Evolutionary conservation across 1,284 basidiomycete genomes (phyloP), one percentile per base, ranked within the genome.

Genomic region (Coniferiporia sulphurascens): DNA sequence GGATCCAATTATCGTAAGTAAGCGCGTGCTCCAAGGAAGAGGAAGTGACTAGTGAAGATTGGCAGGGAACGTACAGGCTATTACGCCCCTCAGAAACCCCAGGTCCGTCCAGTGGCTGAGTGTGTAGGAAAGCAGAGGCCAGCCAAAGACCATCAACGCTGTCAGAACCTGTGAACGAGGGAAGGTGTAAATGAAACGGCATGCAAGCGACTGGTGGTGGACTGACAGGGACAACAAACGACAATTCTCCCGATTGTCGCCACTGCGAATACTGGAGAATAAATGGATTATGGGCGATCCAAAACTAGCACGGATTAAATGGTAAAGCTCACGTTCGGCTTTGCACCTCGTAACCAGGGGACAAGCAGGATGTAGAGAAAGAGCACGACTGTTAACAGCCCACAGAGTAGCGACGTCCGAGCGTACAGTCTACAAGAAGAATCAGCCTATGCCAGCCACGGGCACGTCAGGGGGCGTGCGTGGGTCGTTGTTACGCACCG

Each of bases 331-430:
- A 91, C 89, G 65, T 91, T 79, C 48, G 86, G 84, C 61, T 84
- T 79, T 54, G 81, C 76, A 8, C 86, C 87, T 60, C 79, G 78
- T 22, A 86, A 73, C 74, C 83, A 78, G 34, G 85, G 87, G 32
- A 85, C 73, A 48, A 85, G 68, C 10, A 91, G 70, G 38, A 91
- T 78, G 65, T 89, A 91, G 56, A 89, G 70, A 71, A 91, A 90
- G n/a, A 91, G 72, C 1, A 73, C 68, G 55, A 91, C 68, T 9
- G 88, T 89, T 27, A 82, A 70, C 19, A 78, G 67, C 12, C 82
- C 86, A 22, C 84, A 76, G 19, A 71, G 76, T 9, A 82, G 72
- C 21, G 82, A 78, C 21, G 74, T 70, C 46, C 79, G 65, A 6
- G 85, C 82, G 44, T 74, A 73, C 10, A 78, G 74, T 64, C 86